Percentiles rank a stretch among this genome's conserved stretches.
Evolutionary conservation across 352 stramenopile species (phyloP).

Genomic region (Blastocystis sp.): DNA sequence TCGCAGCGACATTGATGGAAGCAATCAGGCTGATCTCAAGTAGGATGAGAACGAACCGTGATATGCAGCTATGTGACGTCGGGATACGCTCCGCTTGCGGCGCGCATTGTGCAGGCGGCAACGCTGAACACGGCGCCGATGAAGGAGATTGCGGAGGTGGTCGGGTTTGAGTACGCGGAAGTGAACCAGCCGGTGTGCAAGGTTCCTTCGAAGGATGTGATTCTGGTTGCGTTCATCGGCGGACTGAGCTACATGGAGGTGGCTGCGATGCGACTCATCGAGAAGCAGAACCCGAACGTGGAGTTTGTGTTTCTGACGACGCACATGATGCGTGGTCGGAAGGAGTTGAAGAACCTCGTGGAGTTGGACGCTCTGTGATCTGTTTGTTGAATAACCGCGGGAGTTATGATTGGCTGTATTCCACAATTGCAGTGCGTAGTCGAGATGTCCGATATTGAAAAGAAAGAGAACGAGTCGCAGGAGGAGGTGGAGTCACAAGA

Average conservation of each 20-base stretch:
- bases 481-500: neutral
- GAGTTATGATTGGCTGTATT: neutral
- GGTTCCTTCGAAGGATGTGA: neutral
- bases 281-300: neutral
- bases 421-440: neutral
- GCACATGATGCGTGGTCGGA: neutral
- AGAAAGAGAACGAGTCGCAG: neutral
- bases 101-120: neutral
- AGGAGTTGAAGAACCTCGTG: neutral
- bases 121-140: neutral
- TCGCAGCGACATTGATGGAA: slow-evolving; percentile 48
- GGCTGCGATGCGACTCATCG: slow-evolving; percentile 16
- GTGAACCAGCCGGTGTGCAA: neutral
- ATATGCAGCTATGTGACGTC: slow-evolving; percentile 48
- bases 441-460: neutral
- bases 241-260: slow-evolving; percentile 48
- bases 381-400: slow-evolving; percentile 25
- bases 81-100: slow-evolving; percentile 31
- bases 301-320: slow-evolving; percentile 30
- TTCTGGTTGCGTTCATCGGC: slow-evolving; percentile 34
- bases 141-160: neutral
- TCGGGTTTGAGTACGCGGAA: neutral
- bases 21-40: slow-evolving; percentile 29
- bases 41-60: neutral
- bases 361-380: neutral